A percentile compares a stretch with the other conserved stretches of the same genome.
phyloP scores from a whole-genome alignment of 2,329 filamentous ascomycete species.

The Fusarium stilboides region DNA sequence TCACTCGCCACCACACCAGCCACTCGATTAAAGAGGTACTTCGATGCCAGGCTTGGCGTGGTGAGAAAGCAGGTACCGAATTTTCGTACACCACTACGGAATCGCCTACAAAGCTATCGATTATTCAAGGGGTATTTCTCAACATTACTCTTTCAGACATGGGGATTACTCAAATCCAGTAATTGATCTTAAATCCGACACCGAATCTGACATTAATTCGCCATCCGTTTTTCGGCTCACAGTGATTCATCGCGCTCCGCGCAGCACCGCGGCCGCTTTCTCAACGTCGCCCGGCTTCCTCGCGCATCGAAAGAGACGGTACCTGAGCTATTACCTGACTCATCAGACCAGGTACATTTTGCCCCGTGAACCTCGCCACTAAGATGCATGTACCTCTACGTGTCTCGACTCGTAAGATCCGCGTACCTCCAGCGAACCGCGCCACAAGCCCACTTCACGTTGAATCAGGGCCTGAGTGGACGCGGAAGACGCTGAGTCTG shows the following conservation, averaged over 20 bases:
- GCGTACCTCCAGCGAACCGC: conserved; percentile 43
- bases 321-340: conserved; percentile 42
- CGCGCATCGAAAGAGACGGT: conserved; percentile 29
- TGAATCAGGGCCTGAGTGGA: conserved; percentile 33
- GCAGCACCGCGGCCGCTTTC: conserved; percentile 22
- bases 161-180: conserved; percentile 15
- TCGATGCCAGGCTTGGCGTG: background rate
- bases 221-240: conserved; percentile 30
- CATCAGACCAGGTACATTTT: conserved; percentile 36
- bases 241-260: conserved; percentile 25
- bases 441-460: conserved; percentile 40
- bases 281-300: conserved; percentile 20
- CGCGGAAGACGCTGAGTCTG: conserved; percentile 9
- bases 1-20: conserved; percentile 48
- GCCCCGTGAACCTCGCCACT: conserved; percentile 18
- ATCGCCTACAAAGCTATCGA: conserved; percentile 24
- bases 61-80: conserved; percentile 20
- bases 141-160: conserved; percentile 14
- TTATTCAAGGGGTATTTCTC: conserved; percentile 7
- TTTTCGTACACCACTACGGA: conserved; percentile 34
- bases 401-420: conserved; percentile 40
- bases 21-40: conserved; percentile 41
- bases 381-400: conserved; percentile 35
- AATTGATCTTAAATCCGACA: conserved; percentile 23
- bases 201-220: conserved; percentile 21